These are phyloP conservation scores for Ogataea parapolymorpha DNA, from an alignment of 805 yeast species.

Conservation along the genomic window DNA sequence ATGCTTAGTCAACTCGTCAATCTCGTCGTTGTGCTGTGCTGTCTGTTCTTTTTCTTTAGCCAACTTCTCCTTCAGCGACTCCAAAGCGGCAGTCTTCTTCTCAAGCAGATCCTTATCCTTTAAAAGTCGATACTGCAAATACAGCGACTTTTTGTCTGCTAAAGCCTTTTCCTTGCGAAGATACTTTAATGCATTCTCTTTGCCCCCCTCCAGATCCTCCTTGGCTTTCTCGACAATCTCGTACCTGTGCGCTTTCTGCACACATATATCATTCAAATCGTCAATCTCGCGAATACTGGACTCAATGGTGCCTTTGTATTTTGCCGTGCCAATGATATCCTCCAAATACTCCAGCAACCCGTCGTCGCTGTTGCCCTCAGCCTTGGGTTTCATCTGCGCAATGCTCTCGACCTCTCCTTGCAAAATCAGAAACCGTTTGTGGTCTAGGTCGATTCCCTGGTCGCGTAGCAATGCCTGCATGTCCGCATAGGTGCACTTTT, in stretches of 20 bases:
- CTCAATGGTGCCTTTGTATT: constrained; percentile 76
- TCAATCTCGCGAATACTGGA: constrained; percentile 58
- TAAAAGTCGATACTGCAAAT: constrained; percentile 50
- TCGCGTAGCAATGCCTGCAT: constrained; percentile 72
- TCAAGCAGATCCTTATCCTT: constrained; percentile 40
- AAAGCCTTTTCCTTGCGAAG: constrained; percentile 62
- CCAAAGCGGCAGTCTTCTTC: constrained; percentile 36
- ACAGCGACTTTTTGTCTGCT: constrained; percentile 48
- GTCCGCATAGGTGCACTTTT: constrained; percentile 66
- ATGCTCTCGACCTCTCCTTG: constrained; percentile 99
- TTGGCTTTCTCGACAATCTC: constrained; percentile 78
- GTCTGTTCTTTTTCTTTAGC: constrained; percentile 42
- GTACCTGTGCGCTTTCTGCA: constrained; percentile 77
- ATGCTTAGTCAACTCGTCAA: constrained; percentile 30
- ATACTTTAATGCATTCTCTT: constrained; percentile 66
- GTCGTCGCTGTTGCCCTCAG: constrained; percentile 87
- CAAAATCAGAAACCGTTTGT: constrained; percentile 86
- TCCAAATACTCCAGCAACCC: constrained; percentile 92
- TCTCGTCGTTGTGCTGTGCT: constrained; percentile 37
- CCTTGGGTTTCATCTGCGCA: constrained; percentile 98
- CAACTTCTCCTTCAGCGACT: constrained; percentile 39
- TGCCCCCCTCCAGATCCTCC: constrained; percentile 52
- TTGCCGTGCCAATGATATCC: constrained; percentile 93
- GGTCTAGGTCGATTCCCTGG: constrained; percentile 91
- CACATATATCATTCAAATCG: constrained; percentile 71